Percentiles rank a stretch among this genome's conserved stretches.
phyloP scores from a whole-genome alignment of 345 rosid genomes.

The Camelina laxa region DNA sequence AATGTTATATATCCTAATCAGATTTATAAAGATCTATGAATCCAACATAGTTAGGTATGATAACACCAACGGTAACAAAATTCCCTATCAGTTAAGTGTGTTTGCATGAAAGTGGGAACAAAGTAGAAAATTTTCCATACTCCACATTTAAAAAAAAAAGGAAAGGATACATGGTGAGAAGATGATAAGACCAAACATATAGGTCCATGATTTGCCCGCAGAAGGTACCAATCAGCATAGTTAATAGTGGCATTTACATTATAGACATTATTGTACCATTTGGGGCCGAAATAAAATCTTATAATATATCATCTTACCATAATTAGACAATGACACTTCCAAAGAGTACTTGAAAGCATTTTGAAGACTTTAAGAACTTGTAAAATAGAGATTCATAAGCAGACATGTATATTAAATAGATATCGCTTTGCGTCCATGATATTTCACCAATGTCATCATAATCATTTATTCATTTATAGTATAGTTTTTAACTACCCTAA shows the following conservation, averaged over 20 bases:
- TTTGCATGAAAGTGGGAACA: background rate
- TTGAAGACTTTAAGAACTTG: constrained; percentile 4
- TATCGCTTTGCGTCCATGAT: too few species aligned
- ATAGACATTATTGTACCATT: constrained; percentile 5
- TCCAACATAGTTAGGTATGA: background rate
- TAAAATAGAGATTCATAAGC: background rate
- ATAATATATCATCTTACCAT: constrained; percentile 20
- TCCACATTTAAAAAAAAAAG: background rate
- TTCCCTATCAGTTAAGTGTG: background rate
- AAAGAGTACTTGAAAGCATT: background rate
- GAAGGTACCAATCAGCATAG: background rate
- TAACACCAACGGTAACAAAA: background rate
- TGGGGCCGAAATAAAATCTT: background rate
- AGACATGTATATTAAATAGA: too few species aligned
- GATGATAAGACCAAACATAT: constrained; percentile 13
- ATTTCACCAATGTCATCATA: too few species aligned
- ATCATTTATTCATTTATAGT: too few species aligned
- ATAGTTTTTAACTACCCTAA: too few species aligned
- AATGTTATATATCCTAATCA: background rate
- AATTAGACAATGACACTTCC: constrained; percentile 24
- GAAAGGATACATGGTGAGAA: background rate
- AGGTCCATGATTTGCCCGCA: constrained; percentile 1
- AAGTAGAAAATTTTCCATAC: background rate
- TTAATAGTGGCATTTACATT: constrained; percentile 19
- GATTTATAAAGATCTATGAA: background rate